Conservation (phyloP, 345 rosid species). For the Populus alba region DNA sequence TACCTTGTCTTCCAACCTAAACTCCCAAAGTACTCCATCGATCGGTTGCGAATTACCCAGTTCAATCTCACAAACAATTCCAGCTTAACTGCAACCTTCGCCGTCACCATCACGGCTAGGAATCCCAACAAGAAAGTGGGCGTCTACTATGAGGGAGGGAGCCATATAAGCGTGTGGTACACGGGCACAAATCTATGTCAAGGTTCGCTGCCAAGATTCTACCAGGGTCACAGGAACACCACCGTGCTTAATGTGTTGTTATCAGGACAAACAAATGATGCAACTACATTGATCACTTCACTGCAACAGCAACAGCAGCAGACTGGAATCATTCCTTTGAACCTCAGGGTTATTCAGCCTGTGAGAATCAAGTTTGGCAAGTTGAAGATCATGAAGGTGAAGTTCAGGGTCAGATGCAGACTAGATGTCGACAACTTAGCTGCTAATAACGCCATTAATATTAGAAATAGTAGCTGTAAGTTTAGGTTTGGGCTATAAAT, state of each 20-base stretch:
- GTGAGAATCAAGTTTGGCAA: conserved; percentile 75
- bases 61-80: conserved; percentile 39
- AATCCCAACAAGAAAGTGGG: conserved; percentile 82
- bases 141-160: conserved; percentile 78
- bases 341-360: conserved; percentile 66
- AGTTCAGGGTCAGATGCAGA: conserved; percentile 54
- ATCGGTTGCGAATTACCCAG: conserved; percentile 50
- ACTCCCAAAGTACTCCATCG: conserved; percentile 62
- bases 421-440: conserved; percentile 51
- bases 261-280: conserved; percentile 56
- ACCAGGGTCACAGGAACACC: conserved; percentile 86
- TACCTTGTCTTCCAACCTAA: conserved; percentile 77
- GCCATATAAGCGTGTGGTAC: conserved; percentile 60
- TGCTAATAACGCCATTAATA: conserved; percentile 40
- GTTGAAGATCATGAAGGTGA: conserved; percentile 64
- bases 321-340: conserved; percentile 60
- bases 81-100: conserved; percentile 53
- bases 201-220: conserved; percentile 80
- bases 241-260: conserved; percentile 55
- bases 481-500: conserved; percentile 54
- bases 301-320: conserved; percentile 41
- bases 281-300: conserved; percentile 29
- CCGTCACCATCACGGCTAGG: conserved; percentile 57
- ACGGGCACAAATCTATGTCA: conserved; percentile 46
- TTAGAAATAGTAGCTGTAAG: conserved; percentile 57